Evolutionary conservation across 2,329 filamentous ascomycete species (phyloP), one percentile per base, ranked within the genome.

Genomic region (Golovinomyces cichoracearum): DNA sequence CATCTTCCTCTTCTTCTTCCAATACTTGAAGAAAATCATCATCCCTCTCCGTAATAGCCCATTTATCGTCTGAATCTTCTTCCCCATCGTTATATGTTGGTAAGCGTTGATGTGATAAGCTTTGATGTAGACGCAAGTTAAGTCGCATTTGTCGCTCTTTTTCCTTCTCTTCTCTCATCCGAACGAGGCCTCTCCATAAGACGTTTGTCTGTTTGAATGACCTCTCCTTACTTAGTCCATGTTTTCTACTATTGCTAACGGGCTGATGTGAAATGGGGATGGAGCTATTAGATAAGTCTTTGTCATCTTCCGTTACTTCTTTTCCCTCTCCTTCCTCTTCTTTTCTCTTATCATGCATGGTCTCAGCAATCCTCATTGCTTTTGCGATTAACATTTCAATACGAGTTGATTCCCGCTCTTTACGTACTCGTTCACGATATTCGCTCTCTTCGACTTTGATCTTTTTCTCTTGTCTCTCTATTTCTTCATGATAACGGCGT

Each of bases 311-410:
- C 12, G 23, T 7, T 9, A 7, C n/a, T 4, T 23, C 13, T 6
- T n/a, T 13, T 13, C 9, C 15, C 25, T 38, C 27, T 22, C 10
- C 29, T 26, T 48, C 23, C 13, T 41, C 26, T 46, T 57, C 56
- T 4, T 60, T 57, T 27, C 53, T 54, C 31, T 60, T 56, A 35
- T 55, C 53, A 31, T 56, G 77, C 63, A 95, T 71, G 48, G 76
- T 66, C 66, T 93, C 84, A 2, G 82, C 77, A 9, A 90, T 76
- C 56, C 80, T 81, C 69, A 93, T 86, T 21, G 84, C 88, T 1
- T 75, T 83, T 53, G 72, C 71, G 21, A 88, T 68, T 61, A 81
- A 73, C 23, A 71, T 73, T 62, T 93, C 83, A 3, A 72, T 60
- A 55, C 78, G 70, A 52, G 70, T 74, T 49, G 74, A 70, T 63